A percentile compares a stretch with the other conserved stretches of the same genome.
phyloP scores from a whole-genome alignment of 305 asterid species.

The Rubia peregrina region DNA sequence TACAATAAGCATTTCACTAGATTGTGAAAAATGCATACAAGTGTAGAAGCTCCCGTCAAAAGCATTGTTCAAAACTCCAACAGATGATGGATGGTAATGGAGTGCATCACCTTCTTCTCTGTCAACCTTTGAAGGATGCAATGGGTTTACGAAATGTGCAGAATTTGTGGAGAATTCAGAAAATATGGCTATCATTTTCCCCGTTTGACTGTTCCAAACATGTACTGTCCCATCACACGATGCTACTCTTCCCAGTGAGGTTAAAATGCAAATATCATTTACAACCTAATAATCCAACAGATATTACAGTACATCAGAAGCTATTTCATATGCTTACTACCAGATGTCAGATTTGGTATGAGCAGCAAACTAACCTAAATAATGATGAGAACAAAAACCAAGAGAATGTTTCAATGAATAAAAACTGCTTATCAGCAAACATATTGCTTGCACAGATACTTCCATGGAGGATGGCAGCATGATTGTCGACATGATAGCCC shows the following conservation, averaged over 20 bases:
- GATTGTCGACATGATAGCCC: neutral
- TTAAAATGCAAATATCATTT: conserved; percentile 68
- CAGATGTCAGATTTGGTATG: neutral
- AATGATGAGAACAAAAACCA: neutral
- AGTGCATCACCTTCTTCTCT: conserved; percentile 68
- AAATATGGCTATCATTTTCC: conserved; percentile 63
- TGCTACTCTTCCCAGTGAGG: conserved; percentile 85
- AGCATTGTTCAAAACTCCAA: conserved; percentile 71
- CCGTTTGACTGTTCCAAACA: conserved; percentile 90
- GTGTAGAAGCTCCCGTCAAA: conserved; percentile 86
- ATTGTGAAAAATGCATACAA: conserved; percentile 75
- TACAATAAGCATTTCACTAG: conserved; percentile 53
- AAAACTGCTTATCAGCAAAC: neutral
- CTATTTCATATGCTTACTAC: neutral
- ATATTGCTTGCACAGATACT: neutral
- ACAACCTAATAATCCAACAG: conserved; percentile 53
- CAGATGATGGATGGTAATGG: conserved; percentile 62
- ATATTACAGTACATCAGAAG: conserved; percentile 6
- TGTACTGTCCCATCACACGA: conserved; percentile 98
- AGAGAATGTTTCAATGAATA: neutral
- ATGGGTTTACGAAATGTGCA: conserved; percentile 33
- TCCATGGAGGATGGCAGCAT: neutral
- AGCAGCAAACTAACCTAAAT: neutral
- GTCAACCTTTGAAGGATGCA: conserved; percentile 39
- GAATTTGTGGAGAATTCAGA: conserved; percentile 48